Evolutionary conservation across 1,284 basidiomycete species (phyloP), one percentile per base, ranked within the genome.

Genomic region (Sparassis latifolia): DNA sequence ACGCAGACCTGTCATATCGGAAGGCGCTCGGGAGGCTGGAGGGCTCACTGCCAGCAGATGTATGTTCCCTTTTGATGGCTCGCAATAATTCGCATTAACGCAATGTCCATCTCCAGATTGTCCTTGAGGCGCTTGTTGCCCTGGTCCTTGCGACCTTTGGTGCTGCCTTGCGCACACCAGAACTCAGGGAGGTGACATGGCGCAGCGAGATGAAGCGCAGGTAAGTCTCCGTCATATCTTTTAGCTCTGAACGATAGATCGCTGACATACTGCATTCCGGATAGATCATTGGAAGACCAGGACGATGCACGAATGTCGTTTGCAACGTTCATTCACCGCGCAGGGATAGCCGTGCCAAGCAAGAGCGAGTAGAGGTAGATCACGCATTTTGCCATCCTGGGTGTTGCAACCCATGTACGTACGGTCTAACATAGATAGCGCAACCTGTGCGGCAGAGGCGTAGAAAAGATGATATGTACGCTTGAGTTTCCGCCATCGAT

Each of bases 131-230:
- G 4, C 58, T 88, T 27, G 53, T 81, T 44, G 79, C 82, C 0
- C 72, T 92, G n/a, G 60, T 82, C 7, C 56, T 89, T 5, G 87
- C 88, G 10, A 82, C 82, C 4, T 53, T 90, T 3, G 89, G 88
- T 7, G 83, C 88, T 33, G 79, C 80, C 7, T 60, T 89, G 49
- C 83, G 79, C 55, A 76, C 85, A n/a, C 78, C 86, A 2, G 67
- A 77, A 33, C 67, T 92, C 41, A 87, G 84, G 58, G 86, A 90
- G 60, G 86, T 91, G 54, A 85, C 86, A 33, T 93, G 89, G 90
- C 79, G 89, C n/a, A 89, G 86, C 61, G 90, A 93, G 69, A 92
- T 92, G 89, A 80, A 79, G 61, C 84, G 80, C 65, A 77, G 84
- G 90, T 90, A 59, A 52, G 69, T 58, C 33, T 37, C 28, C n/a